A percentile compares a stretch with the other conserved stretches of the same genome.
phyloP scores from a whole-genome alignment of 768 basidiomycete species.

The Mrakia frigida region DNA sequence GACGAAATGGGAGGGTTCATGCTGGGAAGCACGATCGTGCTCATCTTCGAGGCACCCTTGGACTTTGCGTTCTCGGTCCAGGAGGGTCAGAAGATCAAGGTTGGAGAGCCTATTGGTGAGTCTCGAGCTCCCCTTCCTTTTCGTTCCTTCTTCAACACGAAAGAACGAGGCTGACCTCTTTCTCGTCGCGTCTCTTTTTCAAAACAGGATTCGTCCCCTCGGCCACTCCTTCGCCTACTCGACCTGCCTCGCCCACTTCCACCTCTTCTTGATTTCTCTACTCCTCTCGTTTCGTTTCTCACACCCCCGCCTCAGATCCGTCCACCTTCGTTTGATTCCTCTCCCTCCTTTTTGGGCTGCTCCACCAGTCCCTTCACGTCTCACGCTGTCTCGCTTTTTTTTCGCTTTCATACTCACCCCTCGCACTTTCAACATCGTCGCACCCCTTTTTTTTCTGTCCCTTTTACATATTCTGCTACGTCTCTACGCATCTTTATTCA shows the following conservation, averaged over 20 bases:
- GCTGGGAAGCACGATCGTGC: constrained; percentile 88
- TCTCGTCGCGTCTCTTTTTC: background rate
- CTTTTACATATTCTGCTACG: background rate
- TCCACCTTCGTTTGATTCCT: too few relatives aligned
- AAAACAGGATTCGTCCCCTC: constrained; percentile 3
- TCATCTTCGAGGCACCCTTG: constrained; percentile 90
- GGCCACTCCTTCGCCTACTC: background rate
- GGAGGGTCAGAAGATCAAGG: constrained; percentile 76
- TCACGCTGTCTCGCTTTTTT: background rate
- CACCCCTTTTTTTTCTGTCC: too few relatives aligned
- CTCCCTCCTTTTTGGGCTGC: too few relatives aligned
- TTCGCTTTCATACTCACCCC: background rate
- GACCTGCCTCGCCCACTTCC: background rate
- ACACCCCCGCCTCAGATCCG: too few relatives aligned
- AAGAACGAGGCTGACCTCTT: background rate
- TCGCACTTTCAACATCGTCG: background rate
- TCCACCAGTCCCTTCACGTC: background rate
- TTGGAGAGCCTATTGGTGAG: constrained; percentile 72
- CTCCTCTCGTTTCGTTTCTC: too few relatives aligned
- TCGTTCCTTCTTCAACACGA: background rate
- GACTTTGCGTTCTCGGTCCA: constrained; percentile 71
- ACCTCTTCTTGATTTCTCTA: too few relatives aligned
- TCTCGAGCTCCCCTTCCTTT: background rate
- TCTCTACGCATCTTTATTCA: background rate
- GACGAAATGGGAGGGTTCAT: constrained; percentile 98